phyloP scores from a whole-genome alignment of 1,284 basidiomycete genomes.

The Puccinia novopanici region DNA sequence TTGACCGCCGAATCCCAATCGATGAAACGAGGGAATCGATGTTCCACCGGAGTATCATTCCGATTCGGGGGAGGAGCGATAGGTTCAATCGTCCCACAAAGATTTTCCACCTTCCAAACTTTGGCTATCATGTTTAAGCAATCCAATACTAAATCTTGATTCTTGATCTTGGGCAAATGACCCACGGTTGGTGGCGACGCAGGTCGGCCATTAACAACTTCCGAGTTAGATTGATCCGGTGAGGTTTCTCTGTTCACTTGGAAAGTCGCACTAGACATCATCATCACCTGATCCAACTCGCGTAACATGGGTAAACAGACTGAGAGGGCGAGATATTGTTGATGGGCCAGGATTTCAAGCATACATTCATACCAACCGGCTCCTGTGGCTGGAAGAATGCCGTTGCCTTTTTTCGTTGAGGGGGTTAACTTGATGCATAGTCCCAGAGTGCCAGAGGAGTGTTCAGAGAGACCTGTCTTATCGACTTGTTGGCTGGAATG shows the following conservation, averaged over 20 bases:
- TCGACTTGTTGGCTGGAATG: not conserved
- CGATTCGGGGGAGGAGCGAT: not conserved
- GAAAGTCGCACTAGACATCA: not conserved
- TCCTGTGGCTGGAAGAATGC: not conserved
- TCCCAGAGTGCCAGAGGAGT: not conserved
- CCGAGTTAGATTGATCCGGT: not conserved
- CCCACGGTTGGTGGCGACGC: not conserved
- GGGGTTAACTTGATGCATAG: not conserved
- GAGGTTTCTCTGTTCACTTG: not conserved
- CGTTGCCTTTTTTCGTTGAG: not conserved
- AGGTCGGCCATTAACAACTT: not conserved
- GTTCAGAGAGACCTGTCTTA: not conserved
- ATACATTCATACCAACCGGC: not conserved
- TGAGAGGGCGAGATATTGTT: not conserved
- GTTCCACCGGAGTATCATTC: not conserved
- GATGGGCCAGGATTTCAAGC: slow-evolving; percentile 12
- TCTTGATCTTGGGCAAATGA: not conserved
- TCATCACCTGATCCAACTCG: not conserved
- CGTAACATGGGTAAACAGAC: slow-evolving; percentile 37
- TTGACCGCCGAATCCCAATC: not conserved
- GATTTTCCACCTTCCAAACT: slow-evolving; percentile 19
- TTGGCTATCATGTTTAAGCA: not conserved
- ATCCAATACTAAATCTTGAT: slow-evolving; percentile 4
- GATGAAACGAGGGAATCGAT: not conserved
- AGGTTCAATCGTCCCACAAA: not conserved